phyloP scores from a whole-genome alignment of 2,329 filamentous ascomycete species.

The Cladophialophora yegresii region DNA sequence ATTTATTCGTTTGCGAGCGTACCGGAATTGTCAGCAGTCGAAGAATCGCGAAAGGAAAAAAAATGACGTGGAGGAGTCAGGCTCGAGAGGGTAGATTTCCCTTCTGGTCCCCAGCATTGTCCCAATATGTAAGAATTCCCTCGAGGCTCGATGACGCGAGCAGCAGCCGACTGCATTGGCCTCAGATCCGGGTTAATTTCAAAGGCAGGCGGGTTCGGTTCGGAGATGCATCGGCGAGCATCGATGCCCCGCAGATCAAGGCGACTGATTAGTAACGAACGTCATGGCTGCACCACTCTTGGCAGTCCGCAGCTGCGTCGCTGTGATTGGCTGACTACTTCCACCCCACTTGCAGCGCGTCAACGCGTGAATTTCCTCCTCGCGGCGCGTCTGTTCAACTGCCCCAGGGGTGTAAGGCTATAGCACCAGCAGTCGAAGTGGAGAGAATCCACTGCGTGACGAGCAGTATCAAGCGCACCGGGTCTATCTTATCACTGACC shows the following conservation, averaged over 20 bases:
- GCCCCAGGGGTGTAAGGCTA: background rate
- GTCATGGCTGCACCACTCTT: conserved; percentile 11
- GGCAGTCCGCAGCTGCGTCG: background rate
- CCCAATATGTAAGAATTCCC: background rate
- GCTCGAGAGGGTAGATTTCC: conserved; percentile 4
- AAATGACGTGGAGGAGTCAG: conserved; percentile 9
- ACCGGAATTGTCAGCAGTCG: conserved; percentile 19
- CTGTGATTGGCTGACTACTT: background rate
- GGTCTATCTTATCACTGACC: background rate
- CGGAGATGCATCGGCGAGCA: conserved; percentile 7
- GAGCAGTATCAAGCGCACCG: background rate
- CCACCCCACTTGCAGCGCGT: conserved; percentile 10
- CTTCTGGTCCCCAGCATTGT: background rate
- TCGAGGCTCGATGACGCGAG: conserved; percentile 11
- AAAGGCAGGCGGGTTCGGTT: conserved; percentile 9
- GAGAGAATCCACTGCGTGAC: background rate
- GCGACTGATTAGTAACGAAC: background rate
- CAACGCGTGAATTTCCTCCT: conserved; percentile 10
- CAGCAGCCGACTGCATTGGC: background rate
- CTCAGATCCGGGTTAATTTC: conserved; percentile 11
- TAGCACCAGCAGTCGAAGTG: conserved; percentile 1
- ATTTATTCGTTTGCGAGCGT: background rate
- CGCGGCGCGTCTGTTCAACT: conserved; percentile 7
- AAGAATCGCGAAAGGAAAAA: conserved; percentile 10
- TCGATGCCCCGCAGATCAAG: background rate